Evolutionary conservation across 2,329 filamentous ascomycete genomes (phyloP).

Genomic region (Xylariaceae sp.): DNA sequence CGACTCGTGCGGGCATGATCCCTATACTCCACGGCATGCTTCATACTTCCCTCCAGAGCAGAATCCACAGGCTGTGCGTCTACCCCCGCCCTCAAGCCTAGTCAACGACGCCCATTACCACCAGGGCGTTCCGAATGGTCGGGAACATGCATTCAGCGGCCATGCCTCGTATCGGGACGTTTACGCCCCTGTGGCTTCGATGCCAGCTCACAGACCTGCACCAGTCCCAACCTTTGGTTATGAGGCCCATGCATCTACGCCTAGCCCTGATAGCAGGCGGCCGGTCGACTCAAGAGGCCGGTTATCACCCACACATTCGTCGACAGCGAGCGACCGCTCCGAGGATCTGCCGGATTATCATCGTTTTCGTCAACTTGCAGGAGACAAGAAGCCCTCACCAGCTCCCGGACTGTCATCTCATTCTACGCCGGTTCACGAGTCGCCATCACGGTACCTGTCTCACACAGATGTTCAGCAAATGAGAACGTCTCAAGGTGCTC

Average conservation of each 20-base stretch:
- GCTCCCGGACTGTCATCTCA: constrained; percentile 25
- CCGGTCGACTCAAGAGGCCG: constrained; percentile 24
- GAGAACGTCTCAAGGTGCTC: constrained; percentile 27
- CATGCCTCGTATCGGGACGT: constrained; percentile 29
- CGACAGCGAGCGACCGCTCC: constrained; percentile 30
- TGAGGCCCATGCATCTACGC: constrained; percentile 23
- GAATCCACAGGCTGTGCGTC: constrained; percentile 32
- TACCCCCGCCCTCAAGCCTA: constrained; percentile 38
- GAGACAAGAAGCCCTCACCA: constrained; percentile 30
- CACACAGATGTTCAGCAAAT: constrained; percentile 28
- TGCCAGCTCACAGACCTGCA: constrained; percentile 28
- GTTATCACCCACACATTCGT: constrained; percentile 30
- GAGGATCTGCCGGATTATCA: constrained; percentile 31
- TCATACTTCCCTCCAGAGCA: constrained; percentile 36
- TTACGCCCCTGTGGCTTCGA: constrained; percentile 28
- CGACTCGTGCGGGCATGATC: constrained; percentile 38
- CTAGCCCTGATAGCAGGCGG: constrained; percentile 28
- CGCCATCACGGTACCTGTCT: constrained; percentile 22
- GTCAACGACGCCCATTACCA: constrained; percentile 29
- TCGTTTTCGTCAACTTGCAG: constrained; percentile 26
- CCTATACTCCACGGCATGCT: constrained; percentile 36
- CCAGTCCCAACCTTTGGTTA: constrained; percentile 26
- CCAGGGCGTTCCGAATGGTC: constrained; percentile 28
- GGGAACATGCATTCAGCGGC: constrained; percentile 30
- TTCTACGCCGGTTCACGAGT: constrained; percentile 22